Percentiles rank a stretch among this genome's conserved stretches.
Evolutionary conservation across 352 stramenopile species (phyloP).

Genomic region (Phytophthora ramorum): DNA sequence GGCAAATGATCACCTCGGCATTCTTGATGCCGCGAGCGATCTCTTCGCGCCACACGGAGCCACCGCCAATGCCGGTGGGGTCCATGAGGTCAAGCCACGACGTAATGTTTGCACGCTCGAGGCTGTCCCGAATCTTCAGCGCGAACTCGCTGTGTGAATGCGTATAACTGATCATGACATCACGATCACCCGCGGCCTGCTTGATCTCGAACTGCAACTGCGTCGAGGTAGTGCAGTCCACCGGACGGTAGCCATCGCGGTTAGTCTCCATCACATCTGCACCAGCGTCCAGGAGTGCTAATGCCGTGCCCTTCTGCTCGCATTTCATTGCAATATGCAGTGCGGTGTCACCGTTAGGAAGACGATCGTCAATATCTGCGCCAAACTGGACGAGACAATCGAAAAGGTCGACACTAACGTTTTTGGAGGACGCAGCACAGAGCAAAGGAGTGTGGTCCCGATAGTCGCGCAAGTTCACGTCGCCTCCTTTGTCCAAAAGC

Average conservation of each 20-base stretch:
- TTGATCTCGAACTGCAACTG: slow-evolving; percentile 88
- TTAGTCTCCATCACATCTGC: slow-evolving; percentile 74
- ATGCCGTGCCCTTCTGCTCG: slow-evolving; percentile 64
- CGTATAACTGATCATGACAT: slow-evolving; percentile 92
- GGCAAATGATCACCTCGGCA: slow-evolving; percentile 70
- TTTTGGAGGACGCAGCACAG: slow-evolving; percentile 64
- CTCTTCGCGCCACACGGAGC: slow-evolving; percentile 83
- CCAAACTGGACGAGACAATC: slow-evolving; percentile 56
- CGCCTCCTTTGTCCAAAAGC: slow-evolving; percentile 55
- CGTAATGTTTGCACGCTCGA: slow-evolving; percentile 80
- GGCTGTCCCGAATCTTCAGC: slow-evolving; percentile 65
- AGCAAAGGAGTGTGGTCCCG: slow-evolving; percentile 69
- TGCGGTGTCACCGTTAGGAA: slow-evolving; percentile 75
- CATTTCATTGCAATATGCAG: slow-evolving; percentile 81
- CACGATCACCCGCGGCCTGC: slow-evolving; percentile 71
- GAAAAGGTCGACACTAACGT: slow-evolving; percentile 60
- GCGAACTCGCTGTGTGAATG: slow-evolving; percentile 83
- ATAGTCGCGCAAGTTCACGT: slow-evolving; percentile 65
- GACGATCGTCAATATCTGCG: slow-evolving; percentile 69
- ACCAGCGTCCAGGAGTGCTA: slow-evolving; percentile 64
- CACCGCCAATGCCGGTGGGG: slow-evolving; percentile 78
- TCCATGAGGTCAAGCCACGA: slow-evolving; percentile 87
- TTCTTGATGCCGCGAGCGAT: slow-evolving; percentile 84
- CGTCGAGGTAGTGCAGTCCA: slow-evolving; percentile 86
- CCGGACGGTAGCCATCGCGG: slow-evolving; percentile 65